Evolutionary conservation across 305 asterid genomes (phyloP), one percentile per base, ranked within the genome.

Genomic region (Ilex paraguariensis): DNA sequence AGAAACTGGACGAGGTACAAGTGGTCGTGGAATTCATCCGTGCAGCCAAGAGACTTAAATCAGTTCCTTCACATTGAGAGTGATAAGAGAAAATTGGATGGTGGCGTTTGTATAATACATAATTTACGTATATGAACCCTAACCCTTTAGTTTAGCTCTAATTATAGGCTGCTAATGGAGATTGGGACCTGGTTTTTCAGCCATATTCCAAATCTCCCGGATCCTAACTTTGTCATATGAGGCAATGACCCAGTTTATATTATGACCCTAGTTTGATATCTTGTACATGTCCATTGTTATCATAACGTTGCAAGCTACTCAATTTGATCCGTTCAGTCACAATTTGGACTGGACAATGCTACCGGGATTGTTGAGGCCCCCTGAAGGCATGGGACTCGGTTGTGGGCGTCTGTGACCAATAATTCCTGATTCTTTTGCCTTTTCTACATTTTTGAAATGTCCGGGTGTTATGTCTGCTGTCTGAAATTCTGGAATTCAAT

Each of bases 11-110:
- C 42, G 97, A 92, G 82, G 81, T 82, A 39, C 80, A 87, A 78
- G 98, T 86, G 82, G 75, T 92, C 6, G 62, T 77, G 78, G 95
- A 77, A 60, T 92, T 92, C 40, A 81, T 90, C 67, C 91, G 74
- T 7, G 82, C 95, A 5, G 94, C 95, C 48, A 90, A 85, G 82
- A 81, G 85, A 67, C 71, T 75, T 33, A 79, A 76, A 61, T 64
- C 82, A 48, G 76, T 70, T 56, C 75, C 81, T 64, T 65, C 67
- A 48, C 74, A 69, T 68, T 66, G 77, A 79, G 80, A 65, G 62
- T 44, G 74, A 51, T 66, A 49, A 62, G 61, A 50, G 75, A 69
- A 67, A 56, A 62, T 57, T 30, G 31, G 69, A 65, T 62, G 61
- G 50, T 53, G 55, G 64, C 61, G 56, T 64, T 61, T 83, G 85